Conservation (phyloP, 305 asterid genomes). For the Ajuga reptans region DNA sequence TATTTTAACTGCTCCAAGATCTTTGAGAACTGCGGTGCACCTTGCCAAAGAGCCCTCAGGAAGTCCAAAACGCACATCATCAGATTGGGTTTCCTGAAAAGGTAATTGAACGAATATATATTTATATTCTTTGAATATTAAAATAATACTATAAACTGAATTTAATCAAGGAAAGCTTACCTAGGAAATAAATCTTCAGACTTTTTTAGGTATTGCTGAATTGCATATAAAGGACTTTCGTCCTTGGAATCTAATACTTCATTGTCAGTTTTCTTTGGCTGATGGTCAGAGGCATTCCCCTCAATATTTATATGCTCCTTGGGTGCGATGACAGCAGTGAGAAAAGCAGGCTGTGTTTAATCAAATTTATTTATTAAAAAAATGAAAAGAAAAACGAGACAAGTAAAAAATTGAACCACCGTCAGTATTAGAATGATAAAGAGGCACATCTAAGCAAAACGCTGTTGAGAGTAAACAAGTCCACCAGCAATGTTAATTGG, state of each 20-base stretch:
- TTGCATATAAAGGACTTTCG: constrained; percentile 37
- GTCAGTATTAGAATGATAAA: not conserved
- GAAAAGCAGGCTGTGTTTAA: constrained; percentile 74
- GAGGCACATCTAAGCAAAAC: no score
- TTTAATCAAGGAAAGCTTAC: constrained; percentile 30
- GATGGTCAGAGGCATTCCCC: constrained; percentile 30
- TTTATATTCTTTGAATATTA: not conserved
- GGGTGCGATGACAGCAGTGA: constrained; percentile 44
- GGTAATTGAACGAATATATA: constrained; percentile 20
- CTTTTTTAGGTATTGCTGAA: constrained; percentile 47
- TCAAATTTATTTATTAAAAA: constrained; percentile 7
- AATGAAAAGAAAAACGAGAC: not conserved
- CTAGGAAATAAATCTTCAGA: constrained; percentile 57
- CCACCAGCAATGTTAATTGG: not conserved
- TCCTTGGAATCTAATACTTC: constrained; percentile 33
- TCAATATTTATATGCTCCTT: constrained; percentile 37
- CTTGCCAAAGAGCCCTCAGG: constrained; percentile 93
- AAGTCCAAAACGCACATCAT: constrained; percentile 53
- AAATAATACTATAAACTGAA: constrained; percentile 1
- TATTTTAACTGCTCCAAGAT: constrained; percentile 56
- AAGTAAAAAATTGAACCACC: not conserved
- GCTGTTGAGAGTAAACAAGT: no score
- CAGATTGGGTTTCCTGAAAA: constrained; percentile 52
- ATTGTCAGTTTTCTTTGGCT: constrained; percentile 30
- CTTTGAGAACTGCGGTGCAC: constrained; percentile 72